Evolutionary conservation across 306 rosid genomes (phyloP), one percentile per base, ranked within the genome.

Genomic region (Trifolium pratense): DNA sequence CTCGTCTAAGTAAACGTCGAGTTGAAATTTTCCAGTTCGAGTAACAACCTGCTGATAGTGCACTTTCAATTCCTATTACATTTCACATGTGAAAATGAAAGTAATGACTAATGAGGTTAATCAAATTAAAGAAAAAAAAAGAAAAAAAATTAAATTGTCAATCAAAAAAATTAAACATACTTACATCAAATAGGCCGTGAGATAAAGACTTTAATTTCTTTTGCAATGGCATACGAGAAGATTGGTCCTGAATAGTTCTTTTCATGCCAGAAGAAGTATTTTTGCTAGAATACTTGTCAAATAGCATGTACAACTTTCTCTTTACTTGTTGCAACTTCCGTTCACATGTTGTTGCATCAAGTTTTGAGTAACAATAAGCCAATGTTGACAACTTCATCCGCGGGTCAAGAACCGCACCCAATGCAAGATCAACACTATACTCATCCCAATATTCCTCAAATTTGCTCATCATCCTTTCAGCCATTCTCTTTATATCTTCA

Each of bases 321-420:
- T 43, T 45, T 43, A 66, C 57, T 7, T 23, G 14, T 8, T 66
- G 9, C 23, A 25, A 6, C 40, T 66, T 66, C 16, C 15, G 8
- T 45, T 66, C 71, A 23, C 57, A 25, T 3, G 57, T 66, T 43
- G 37, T 21, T 43, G 53, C 36, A 43, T 66, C 20, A 66, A 45
- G 15, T 25, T 25, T 43, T 45, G 39, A 43, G 57, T 66, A 66
- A 66, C 39, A 66, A 45, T 23, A 15, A 66, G 23, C 18, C 71
- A 66, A 37, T 14, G 48, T 36, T 9, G 68, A 62, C 37, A 62
- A 17, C 48, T 62, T 62, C n/a, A 62, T 62, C 25, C 48, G 26
- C 10, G 68, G 48, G 68, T 62, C 68, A 16, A 62, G 46, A 62
- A 62, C 46, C 3, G 48, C 68, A 36, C 68, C 68, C 68, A 62